Conservation (phyloP, 78 protist genomes). For the Dictyostelium purpureum region DNA sequence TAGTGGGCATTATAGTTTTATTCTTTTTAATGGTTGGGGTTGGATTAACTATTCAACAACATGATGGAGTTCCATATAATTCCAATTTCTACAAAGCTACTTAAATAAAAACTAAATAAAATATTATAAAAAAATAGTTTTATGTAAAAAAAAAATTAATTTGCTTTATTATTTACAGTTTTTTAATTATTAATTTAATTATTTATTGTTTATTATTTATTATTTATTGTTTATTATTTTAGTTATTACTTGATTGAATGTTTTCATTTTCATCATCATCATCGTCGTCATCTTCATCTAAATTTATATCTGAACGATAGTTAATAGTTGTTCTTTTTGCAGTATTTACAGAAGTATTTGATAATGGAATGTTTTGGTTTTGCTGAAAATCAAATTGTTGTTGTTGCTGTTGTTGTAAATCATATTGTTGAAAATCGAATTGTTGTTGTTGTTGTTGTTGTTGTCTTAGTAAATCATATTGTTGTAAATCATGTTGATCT, state of each 20-base stretch:
- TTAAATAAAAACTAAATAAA: neutral
- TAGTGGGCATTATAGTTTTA: neutral
- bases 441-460: neutral
- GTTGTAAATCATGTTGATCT: neutral
- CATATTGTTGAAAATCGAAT: neutral
- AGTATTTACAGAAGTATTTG: neutral
- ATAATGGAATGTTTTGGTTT: neutral
- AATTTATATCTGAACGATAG: neutral
- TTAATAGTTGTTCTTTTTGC: neutral
- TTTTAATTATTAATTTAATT: neutral
- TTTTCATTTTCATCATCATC: neutral
- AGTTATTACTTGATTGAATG: neutral
- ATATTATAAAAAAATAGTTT: neutral
- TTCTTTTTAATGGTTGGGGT: constrained; percentile 13
- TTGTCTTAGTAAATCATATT: neutral
- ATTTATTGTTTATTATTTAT: too few relatives aligned
- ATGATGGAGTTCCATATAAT: neutral
- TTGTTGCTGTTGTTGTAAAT: constrained; percentile 16
- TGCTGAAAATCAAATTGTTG: neutral
- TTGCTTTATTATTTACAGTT: too few relatives aligned
- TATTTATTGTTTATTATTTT: neutral
- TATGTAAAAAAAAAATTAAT: neutral
- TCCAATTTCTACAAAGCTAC: neutral
- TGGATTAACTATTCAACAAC: neutral
- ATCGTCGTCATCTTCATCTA: constrained; percentile 37